These are phyloP conservation scores for Rhypophila decipiens DNA, from an alignment of 495 filamentous ascomycete species.

Conservation along the genomic window DNA sequence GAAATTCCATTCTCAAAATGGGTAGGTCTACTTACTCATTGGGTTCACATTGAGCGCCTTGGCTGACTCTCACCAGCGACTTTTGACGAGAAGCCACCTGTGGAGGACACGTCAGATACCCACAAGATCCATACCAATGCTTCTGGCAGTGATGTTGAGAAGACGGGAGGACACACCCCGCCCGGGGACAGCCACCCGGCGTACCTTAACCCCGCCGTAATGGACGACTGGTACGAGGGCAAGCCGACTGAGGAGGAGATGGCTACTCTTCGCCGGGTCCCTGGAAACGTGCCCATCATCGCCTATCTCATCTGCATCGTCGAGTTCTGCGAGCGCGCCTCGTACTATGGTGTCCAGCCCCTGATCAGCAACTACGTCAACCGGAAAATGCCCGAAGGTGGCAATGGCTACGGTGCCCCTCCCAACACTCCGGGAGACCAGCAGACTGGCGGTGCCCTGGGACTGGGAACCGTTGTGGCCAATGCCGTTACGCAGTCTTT, in stretches of 20 bases:
- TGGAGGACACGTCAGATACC: too few species aligned
- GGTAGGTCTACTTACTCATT: too few species aligned
- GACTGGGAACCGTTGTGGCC: conserved; percentile 53
- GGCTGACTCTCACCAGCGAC: too few species aligned
- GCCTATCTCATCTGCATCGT: conserved; percentile 53
- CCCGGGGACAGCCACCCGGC: not conserved
- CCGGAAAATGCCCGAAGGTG: conserved; percentile 47
- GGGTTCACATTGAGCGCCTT: too few species aligned
- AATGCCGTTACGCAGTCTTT: conserved; percentile 57
- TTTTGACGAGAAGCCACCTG: too few species aligned
- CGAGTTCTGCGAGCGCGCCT: conserved; percentile 56
- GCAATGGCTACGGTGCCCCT: conserved; percentile 58
- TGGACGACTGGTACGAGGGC: conserved; percentile 37
- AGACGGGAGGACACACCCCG: too few species aligned
- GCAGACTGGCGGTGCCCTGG: conserved; percentile 52
- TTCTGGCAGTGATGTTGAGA: not conserved
- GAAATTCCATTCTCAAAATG: too few species aligned
- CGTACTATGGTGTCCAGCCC: conserved; percentile 52
- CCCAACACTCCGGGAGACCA: conserved; percentile 36
- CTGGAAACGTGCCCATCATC: conserved; percentile 45
- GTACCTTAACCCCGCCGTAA: conserved; percentile 10
- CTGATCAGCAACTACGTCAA: conserved; percentile 56
- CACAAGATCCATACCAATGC: too few species aligned
- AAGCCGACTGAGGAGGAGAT: conserved; percentile 54
- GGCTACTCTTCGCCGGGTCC: conserved; percentile 48